A percentile compares a stretch with the other conserved stretches of the same genome.
Conservation (phyloP, 208 protist species). For the Borovskyia barvae region DNA sequence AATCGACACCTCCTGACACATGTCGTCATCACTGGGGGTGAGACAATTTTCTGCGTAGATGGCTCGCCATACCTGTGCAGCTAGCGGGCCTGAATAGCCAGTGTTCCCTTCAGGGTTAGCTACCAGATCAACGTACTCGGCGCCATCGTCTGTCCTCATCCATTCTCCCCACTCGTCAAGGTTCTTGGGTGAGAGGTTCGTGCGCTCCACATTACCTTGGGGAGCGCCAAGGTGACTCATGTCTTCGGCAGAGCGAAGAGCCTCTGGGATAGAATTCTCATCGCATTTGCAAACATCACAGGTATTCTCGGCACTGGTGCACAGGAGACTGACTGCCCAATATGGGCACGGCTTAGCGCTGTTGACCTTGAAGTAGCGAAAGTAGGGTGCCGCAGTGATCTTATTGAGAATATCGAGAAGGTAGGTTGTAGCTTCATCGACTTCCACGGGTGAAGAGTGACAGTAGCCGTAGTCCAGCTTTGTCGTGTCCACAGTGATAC, state of each 20-base stretch:
- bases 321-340: conserved; percentile 82
- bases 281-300: conserved; percentile 85
- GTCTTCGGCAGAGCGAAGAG: conserved; percentile 55
- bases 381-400: conserved; percentile 74
- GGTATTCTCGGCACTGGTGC: conserved; percentile 67
- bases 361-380: conserved; percentile 90
- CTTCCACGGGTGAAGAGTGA: conserved; percentile 43
- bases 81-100: conserved; percentile 78
- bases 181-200: conserved; percentile 25
- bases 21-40: conserved; percentile 9
- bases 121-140: conserved; percentile 80
- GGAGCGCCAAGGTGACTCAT: conserved; percentile 72
- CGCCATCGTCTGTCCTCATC: conserved; percentile 33
- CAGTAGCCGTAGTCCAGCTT: conserved; percentile 60
- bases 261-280: conserved; percentile 61
- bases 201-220: conserved; percentile 29
- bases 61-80: conserved; percentile 71
- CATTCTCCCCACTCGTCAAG: conserved; percentile 60
- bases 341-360: conserved; percentile 80
- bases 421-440: conserved; percentile 39
- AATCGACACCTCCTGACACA: conserved; percentile 61
- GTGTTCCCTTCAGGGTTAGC: conserved; percentile 87
- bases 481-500: conserved; percentile 19
- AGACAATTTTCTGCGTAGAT: conserved; percentile 89
- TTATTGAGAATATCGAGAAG: conserved; percentile 63